Base-by-base conservation (phyloP, 108 stramenopile species). In the Skeletonema costatum region DNA sequence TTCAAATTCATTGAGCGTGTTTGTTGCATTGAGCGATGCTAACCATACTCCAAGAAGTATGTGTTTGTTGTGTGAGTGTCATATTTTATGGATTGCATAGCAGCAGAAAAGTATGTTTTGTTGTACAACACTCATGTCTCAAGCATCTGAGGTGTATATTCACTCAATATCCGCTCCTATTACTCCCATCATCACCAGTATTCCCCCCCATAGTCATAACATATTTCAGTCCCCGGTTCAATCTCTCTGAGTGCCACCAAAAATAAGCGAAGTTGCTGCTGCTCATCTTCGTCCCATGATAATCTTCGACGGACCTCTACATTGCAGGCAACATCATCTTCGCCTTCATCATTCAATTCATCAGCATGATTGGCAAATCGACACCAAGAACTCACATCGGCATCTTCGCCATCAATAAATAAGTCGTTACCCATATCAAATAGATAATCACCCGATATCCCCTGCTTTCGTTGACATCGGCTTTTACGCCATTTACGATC, bases 381-480 rank as follows among this genome's bases (percentile, higher is more conserved):
- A 73, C 77, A 73, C 77, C 77, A 78, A 12, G 53, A 56, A 59
- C 72, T 73, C 1, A 46, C 41, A 35, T 78, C 77, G 36, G 72
- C 41, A 78, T 78, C 77, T 66, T 78, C 77, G 21, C 71, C 77
- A 60, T 78, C 77, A 36, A 78, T 60, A 44, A 66, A 78, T 2
- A 53, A 65, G 35, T 78, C 77, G 38, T 78, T 68, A 14, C 77
- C 77, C 46, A 78, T 56, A 78, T 78, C 77, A 60, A 78, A 78
- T 50, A 78, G 19, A 30, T 78, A 78, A 25, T 78, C 77, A 32
- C 77, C 77, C 12, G 72, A 60, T 14, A 78, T n/a, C 9, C 72
- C 72, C 38, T 78, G 77, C 53, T 73, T 36, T 17, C 77, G 36
- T 58, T 16, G 41, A 7, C 32, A 19, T 11, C 77, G 71, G 25